Conservation (phyloP, 2,329 filamentous ascomycete genomes). For the Meredithiella fracta region DNA sequence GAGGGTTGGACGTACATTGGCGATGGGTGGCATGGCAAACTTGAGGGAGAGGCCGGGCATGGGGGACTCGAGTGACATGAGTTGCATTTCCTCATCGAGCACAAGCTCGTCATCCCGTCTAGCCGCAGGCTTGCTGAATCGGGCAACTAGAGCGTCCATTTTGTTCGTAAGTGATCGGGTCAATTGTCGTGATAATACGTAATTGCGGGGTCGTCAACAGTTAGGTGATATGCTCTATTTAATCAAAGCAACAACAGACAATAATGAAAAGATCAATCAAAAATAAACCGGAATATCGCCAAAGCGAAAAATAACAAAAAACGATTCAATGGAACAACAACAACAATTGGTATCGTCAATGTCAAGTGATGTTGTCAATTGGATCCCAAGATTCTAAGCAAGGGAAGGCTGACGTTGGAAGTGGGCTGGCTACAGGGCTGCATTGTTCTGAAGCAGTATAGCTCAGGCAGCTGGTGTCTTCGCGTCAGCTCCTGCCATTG, state of each 20-base stretch:
- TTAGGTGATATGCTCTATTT: too few relatives aligned
- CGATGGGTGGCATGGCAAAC: conserved; percentile 87
- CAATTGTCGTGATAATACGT: not conserved
- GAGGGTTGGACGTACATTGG: conserved; percentile 50
- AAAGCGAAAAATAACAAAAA: not conserved
- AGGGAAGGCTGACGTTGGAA: conserved; percentile 7
- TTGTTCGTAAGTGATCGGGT: conserved; percentile 16
- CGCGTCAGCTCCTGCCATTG: conserved; percentile 17
- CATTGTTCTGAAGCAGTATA: not conserved
- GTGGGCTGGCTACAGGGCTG: conserved; percentile 4
- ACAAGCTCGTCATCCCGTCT: conserved; percentile 45
- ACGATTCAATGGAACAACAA: not conserved
- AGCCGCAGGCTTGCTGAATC: conserved; percentile 68
- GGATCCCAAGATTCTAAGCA: not conserved
- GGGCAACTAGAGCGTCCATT: conserved; percentile 89
- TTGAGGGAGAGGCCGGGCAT: conserved; percentile 69
- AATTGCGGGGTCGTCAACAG: not conserved
- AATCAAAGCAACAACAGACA: not conserved
- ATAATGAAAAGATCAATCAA: not conserved
- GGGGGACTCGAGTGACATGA: conserved; percentile 41
- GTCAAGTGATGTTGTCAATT: not conserved
- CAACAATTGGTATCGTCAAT: not conserved
- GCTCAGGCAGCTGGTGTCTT: conserved; percentile 7
- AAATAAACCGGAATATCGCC: not conserved
- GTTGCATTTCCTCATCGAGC: conserved; percentile 58